Conservation (phyloP, 2,329 filamentous ascomycete genomes). For the Lecanicillium sp. region DNA sequence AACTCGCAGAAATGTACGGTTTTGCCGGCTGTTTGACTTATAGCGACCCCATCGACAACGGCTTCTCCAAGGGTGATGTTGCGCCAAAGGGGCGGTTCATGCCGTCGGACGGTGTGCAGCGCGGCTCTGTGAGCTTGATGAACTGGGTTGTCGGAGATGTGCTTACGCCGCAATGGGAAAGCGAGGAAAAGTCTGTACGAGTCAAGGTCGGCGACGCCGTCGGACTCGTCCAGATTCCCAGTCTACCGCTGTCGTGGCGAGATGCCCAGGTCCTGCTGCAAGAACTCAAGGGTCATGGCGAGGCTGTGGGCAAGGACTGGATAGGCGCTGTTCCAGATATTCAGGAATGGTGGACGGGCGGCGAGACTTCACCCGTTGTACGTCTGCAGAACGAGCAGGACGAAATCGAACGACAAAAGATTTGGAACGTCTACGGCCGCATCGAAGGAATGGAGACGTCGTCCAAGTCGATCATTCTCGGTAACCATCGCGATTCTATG, state of each 20-base stretch:
- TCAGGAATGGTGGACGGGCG: slow-evolving; percentile 78
- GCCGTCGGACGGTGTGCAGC: slow-evolving; percentile 75
- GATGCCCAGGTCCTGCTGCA: slow-evolving; percentile 78
- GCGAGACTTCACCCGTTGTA: slow-evolving; percentile 67
- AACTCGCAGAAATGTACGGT: slow-evolving; percentile 80
- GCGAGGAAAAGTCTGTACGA: slow-evolving; percentile 58
- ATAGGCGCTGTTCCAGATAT: slow-evolving; percentile 69
- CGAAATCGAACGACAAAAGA: slow-evolving; percentile 71
- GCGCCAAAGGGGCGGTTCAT: slow-evolving; percentile 75
- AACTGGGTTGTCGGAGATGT: slow-evolving; percentile 85
- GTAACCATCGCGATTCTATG: slow-evolving; percentile 92
- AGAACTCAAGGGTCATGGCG: slow-evolving; percentile 67
- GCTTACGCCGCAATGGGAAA: slow-evolving; percentile 83
- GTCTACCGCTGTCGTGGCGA: slow-evolving; percentile 81
- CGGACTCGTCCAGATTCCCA: slow-evolving; percentile 77
- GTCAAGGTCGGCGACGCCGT: slow-evolving; percentile 63
- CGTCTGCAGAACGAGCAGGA: slow-evolving; percentile 83
- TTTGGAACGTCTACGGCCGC: slow-evolving; percentile 86
- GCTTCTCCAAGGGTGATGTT: slow-evolving; percentile 64
- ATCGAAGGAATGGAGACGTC: slow-evolving; percentile 79
- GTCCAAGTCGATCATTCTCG: slow-evolving; percentile 79
- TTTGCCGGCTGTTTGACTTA: slow-evolving; percentile 87
- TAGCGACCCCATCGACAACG: slow-evolving; percentile 81
- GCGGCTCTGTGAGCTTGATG: slow-evolving; percentile 73
- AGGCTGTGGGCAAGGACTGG: slow-evolving; percentile 65